Evolutionary conservation across 805 yeast species (phyloP).

Genomic region (Komagataella populi): DNA sequence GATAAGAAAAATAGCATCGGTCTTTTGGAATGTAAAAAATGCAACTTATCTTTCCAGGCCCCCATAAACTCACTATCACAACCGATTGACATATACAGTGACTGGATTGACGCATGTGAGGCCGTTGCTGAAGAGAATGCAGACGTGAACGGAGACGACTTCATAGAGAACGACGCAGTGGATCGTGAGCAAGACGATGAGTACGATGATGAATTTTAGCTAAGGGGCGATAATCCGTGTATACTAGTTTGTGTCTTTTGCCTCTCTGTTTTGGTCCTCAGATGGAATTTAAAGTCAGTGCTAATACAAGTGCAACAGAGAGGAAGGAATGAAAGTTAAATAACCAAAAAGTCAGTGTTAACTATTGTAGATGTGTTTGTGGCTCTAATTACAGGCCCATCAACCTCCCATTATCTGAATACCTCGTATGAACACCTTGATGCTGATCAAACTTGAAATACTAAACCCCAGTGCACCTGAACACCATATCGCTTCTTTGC

Average conservation of each 20-base stretch:
- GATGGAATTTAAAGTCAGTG: neutral
- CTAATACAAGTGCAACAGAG: neutral
- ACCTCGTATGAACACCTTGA: neutral
- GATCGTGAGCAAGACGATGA: constrained; percentile 13
- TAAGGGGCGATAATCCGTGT: neutral
- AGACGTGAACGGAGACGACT: constrained; percentile 3
- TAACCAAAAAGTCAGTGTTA: neutral
- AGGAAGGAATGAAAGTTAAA: neutral
- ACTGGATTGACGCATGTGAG: constrained; percentile 96
- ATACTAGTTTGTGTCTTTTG: neutral
- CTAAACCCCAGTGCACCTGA: neutral
- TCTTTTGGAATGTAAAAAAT: constrained; percentile 74
- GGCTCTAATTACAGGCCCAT: neutral
- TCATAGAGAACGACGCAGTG: constrained; percentile 20
- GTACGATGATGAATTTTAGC: constrained; percentile 8
- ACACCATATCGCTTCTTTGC: neutral
- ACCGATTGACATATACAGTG: constrained; percentile 90
- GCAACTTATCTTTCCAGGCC: constrained; percentile 89
- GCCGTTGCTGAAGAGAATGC: constrained; percentile 61
- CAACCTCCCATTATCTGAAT: neutral
- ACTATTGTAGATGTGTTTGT: neutral
- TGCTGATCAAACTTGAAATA: neutral
- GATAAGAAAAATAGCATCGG: constrained; percentile 85
- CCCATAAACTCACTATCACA: constrained; percentile 73
- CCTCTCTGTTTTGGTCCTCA: neutral